Evolutionary conservation across 1,139 yeast species (phyloP).

Genomic region (Saccharomyces hybrid): DNA sequence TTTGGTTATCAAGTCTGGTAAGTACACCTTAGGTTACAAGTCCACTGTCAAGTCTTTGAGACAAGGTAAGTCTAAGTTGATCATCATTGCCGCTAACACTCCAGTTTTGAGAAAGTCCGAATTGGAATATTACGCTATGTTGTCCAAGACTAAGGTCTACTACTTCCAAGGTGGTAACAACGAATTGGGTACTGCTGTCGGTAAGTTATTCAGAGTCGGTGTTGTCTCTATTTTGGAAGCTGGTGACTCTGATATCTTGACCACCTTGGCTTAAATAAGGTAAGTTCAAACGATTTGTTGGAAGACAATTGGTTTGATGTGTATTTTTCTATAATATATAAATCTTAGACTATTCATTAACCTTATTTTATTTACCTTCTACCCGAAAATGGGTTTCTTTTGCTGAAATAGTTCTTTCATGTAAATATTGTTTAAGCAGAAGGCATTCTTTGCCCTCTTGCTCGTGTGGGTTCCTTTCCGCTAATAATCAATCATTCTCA

Average conservation of each 20-base stretch:
- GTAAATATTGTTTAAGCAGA: background rate
- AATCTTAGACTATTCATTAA: background rate
- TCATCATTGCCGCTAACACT: slow-evolving; percentile 98
- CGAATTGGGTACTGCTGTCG: slow-evolving; percentile 99
- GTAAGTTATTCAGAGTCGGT: slow-evolving; percentile 99
- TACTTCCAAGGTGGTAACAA: slow-evolving; percentile 99
- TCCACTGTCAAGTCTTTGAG: slow-evolving; percentile 97
- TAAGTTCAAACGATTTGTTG: slow-evolving; percentile 1
- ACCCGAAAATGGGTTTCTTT: background rate
- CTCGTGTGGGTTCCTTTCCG: background rate
- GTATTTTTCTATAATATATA: background rate
- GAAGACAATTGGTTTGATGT: background rate
- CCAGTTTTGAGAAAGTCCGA: slow-evolving; percentile 99
- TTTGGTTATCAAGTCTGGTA: slow-evolving; percentile 98
- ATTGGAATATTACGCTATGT: slow-evolving; percentile 99
- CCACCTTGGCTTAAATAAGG: slow-evolving; percentile 32
- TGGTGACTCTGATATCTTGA: slow-evolving; percentile 98
- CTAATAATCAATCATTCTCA: background rate
- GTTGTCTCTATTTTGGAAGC: slow-evolving; percentile 93
- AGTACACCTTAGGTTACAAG: slow-evolving; percentile 99
- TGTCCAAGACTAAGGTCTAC: slow-evolving; percentile 92
- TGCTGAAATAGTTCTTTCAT: background rate
- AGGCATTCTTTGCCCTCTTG: background rate
- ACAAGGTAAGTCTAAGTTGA: slow-evolving; percentile 98
- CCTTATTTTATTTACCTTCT: background rate